Conservation (phyloP, 2,329 filamentous ascomycete genomes). For the Talaromyces sp. region DNA sequence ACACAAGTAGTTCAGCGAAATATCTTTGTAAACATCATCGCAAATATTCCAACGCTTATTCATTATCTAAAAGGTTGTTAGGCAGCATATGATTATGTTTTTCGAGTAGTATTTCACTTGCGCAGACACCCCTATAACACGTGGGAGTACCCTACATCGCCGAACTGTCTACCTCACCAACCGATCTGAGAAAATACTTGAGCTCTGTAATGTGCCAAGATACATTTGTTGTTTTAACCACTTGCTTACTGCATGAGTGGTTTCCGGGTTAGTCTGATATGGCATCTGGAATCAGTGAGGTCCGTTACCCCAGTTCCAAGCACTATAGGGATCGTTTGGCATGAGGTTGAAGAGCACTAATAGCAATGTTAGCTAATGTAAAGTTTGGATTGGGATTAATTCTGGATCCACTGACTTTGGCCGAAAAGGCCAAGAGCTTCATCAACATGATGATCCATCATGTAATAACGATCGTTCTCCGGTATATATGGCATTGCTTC, state of each 20-base stretch:
- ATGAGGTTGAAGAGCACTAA: background rate
- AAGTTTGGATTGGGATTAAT: background rate
- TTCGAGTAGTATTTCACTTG: background rate
- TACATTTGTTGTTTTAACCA: background rate
- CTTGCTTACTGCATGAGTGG: too few relatives aligned
- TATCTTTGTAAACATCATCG: background rate
- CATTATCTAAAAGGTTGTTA: background rate
- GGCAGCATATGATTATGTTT: background rate
- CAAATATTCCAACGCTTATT: background rate
- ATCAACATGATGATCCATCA: slow-evolving; percentile 5
- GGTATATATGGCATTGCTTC: background rate
- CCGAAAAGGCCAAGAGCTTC: background rate
- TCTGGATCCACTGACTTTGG: background rate
- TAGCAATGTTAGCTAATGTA: background rate
- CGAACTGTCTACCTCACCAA: background rate
- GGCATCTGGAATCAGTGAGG: background rate
- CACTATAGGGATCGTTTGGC: background rate
- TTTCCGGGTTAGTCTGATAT: background rate
- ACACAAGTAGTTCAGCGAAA: background rate
- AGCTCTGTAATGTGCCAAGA: background rate
- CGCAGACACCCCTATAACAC: background rate
- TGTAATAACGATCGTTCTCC: slow-evolving; percentile 1
- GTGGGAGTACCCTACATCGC: background rate
- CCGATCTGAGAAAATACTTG: too few relatives aligned
- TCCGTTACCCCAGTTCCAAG: background rate